Percentiles rank a stretch among this genome's conserved stretches.
These are phyloP conservation scores for Pseudogymnoascus destructans DNA, from an alignment of 2,329 filamentous ascomycete species.

Conservation along the genomic window DNA sequence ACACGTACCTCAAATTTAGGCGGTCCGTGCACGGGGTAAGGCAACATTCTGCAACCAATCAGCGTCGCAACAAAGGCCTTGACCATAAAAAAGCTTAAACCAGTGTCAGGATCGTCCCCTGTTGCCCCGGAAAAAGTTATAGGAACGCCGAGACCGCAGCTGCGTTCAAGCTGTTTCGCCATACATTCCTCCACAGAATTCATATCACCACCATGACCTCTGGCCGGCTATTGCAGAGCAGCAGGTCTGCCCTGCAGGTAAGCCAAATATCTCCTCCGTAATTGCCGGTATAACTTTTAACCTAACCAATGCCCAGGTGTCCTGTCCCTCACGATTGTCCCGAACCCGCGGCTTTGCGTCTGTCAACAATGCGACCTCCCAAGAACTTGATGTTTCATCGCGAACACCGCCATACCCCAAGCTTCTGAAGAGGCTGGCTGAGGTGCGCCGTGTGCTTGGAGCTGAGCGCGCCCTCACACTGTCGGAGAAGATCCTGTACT, in stretches of 20 bases:
- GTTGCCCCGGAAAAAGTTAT: neutral
- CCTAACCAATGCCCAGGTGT: slow-evolving; percentile 14
- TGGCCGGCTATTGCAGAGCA: slow-evolving; percentile 22
- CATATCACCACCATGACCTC: slow-evolving; percentile 20
- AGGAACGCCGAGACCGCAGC: slow-evolving; percentile 9
- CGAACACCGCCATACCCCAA: slow-evolving; percentile 63
- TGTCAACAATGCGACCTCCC: slow-evolving; percentile 17
- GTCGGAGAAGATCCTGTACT: slow-evolving; percentile 96
- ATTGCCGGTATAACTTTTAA: slow-evolving; percentile 15
- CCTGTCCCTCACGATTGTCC: slow-evolving; percentile 12
- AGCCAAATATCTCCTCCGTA: neutral
- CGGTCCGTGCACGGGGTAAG: neutral
- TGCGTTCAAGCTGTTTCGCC: neutral
- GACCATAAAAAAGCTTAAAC: neutral
- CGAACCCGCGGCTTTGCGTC: slow-evolving; percentile 22
- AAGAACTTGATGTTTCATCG: slow-evolving; percentile 22
- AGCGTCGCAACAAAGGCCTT: neutral
- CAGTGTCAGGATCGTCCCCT: slow-evolving; percentile 2
- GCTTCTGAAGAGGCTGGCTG: slow-evolving; percentile 61
- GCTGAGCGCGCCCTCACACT: slow-evolving; percentile 55
- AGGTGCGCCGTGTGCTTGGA: slow-evolving; percentile 63
- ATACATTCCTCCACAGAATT: neutral
- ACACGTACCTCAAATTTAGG: neutral
- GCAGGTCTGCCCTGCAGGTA: slow-evolving; percentile 24
- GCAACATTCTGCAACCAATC: neutral